Conservation (phyloP, 2,329 filamentous ascomycete genomes). For the Fusarium penzigii region DNA sequence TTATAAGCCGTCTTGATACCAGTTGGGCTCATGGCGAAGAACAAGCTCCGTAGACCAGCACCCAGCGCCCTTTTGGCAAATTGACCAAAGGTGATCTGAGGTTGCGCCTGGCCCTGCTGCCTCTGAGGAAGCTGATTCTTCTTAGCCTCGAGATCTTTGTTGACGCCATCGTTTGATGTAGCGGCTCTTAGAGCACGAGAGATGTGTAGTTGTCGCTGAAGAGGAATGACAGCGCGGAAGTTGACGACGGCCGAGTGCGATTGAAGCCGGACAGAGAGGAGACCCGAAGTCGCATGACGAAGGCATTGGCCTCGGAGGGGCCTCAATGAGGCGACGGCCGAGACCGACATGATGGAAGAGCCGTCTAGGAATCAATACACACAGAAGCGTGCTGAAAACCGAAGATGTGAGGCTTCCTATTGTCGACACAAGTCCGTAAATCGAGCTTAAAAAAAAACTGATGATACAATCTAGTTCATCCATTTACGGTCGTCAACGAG, state of each 20-base stretch:
- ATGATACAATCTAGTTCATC: background rate
- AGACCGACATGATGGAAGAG: slow-evolving; percentile 33
- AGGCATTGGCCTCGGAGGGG: slow-evolving; percentile 34
- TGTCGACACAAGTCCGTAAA: too few species aligned
- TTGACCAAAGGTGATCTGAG: slow-evolving; percentile 34
- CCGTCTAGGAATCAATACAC: slow-evolving; percentile 1
- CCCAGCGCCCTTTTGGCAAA: slow-evolving; percentile 33
- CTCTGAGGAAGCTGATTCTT: slow-evolving; percentile 28
- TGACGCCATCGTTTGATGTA: slow-evolving; percentile 10
- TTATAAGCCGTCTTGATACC: slow-evolving; percentile 37
- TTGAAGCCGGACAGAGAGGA: slow-evolving; percentile 36
- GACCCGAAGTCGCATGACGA: slow-evolving; percentile 28
- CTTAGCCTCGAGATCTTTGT: slow-evolving; percentile 15
- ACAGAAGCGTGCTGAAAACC: background rate
- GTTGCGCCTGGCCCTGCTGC: slow-evolving; percentile 17
- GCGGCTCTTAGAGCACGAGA: slow-evolving; percentile 13
- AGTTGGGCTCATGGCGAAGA: slow-evolving; percentile 36
- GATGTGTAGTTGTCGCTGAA: slow-evolving; percentile 34
- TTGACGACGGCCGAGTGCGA: slow-evolving; percentile 30
- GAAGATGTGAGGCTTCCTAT: too few species aligned
- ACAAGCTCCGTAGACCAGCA: slow-evolving; percentile 37
- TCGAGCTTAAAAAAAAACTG: background rate
- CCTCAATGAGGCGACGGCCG: slow-evolving; percentile 36
- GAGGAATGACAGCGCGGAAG: slow-evolving; percentile 32
- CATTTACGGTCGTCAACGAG: too few species aligned